Base-by-base conservation (phyloP, 345 rosid genomes). In the Stellera chamaejasme region DNA sequence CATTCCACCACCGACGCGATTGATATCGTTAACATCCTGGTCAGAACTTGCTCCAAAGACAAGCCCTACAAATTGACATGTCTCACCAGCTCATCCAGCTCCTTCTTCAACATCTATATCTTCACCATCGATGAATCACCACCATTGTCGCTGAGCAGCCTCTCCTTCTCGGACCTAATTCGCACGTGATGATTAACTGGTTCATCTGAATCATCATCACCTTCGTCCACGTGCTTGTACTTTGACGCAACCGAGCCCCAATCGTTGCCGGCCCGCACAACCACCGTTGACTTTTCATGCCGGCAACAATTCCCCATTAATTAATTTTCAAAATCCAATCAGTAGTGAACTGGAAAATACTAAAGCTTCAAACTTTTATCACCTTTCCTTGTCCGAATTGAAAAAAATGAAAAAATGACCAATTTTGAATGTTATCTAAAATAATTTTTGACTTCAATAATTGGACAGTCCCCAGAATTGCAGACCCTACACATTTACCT, bases 41-140 rank as follows among this genome's bases (percentile, higher is more conserved):
- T 68, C 48, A 72, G 50, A 15, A 72, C 68, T 62, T 82, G 65
- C 5, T 80, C 75, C 16, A 67, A 32, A 36, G 77, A 63, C 52
- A 74, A 66, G 28, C 79, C 86, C 43, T 77, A 75, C 66, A 56
- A 56, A 59, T 79, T 62, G 59, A 71, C 74, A 49, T 57, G 71
- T 13, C 41, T 60, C 50, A 79, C 61, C 62, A 90, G 41, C 65
- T 79, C 83, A 16, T 66, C 77, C 0, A 90, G 71, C 68, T 90
- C 87, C 66, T 72, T 82, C 85, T 72, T 87, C 11, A 86, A 69
- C 8, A 87, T 75, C 66, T 75, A 82, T 55, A 90, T 73, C 80
- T 87, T 90, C 74, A 90, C 80, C 13, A 50, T 5, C 50, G 36
- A 6, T 28, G 36, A 45, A 8, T 2, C 45, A 6, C 9, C 13